Percentiles rank a stretch among this genome's conserved stretches.
Conservation (phyloP, 306 rosid genomes). For the Cucumis melo region DNA sequence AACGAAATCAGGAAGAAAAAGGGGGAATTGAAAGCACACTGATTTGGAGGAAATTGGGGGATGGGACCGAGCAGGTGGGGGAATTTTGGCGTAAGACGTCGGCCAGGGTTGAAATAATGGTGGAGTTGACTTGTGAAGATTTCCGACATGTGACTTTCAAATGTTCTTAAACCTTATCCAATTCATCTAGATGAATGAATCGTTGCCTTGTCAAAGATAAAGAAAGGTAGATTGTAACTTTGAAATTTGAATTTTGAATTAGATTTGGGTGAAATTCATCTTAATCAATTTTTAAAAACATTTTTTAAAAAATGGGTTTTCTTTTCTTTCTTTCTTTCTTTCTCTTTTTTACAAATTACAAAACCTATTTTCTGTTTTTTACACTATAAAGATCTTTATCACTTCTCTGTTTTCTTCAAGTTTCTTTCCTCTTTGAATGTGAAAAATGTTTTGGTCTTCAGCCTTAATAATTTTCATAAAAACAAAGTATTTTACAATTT, state of each 20-base stretch:
- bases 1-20: background rate
- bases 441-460: too few species aligned
- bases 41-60: background rate
- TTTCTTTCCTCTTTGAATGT: too few species aligned
- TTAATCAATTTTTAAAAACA: background rate
- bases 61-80: background rate
- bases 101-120: background rate
- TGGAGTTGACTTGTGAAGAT: background rate
- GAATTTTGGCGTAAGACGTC: background rate
- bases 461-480: too few species aligned
- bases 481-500: too few species aligned
- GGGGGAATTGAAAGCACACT: background rate
- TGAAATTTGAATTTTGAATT: background rate
- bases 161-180: background rate
- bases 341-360: background rate
- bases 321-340: too few species aligned
- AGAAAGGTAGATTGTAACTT: background rate
- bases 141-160: background rate
- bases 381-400: too few species aligned
- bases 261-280: background rate
- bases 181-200: background rate
- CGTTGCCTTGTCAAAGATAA: background rate
- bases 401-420: too few species aligned
- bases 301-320: background rate
- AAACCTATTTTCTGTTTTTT: too few species aligned